Conservation (phyloP, 176 grass and related monocot species). For the Triticum aestivum region IWGSC_CS_RefSeq_v2.1 NC_057801.1:651297944-651298443, state of each 20-base stretch:
- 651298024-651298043: not conserved
- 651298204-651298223: not conserved
- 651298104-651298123: not conserved
- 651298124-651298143: not conserved
- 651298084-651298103: not conserved
- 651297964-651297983: not conserved
- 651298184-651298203: not conserved
- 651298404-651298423: constrained; percentile 54
- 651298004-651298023: not conserved
- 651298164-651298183: not conserved
- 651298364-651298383: constrained; percentile 49
- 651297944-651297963: not conserved
- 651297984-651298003: not conserved
- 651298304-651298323: not conserved
- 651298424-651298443: constrained; percentile 51
- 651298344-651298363: constrained; percentile 63
- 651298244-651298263: not conserved
- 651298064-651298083: not conserved
- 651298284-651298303: not conserved
- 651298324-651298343: constrained; percentile 43
- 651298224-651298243: not conserved
- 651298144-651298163: not conserved
- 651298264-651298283: not conserved
- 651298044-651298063: not conserved
- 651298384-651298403: constrained; percentile 71